Conservation (phyloP, 2,329 filamentous ascomycete species). For the Trichoderma koningiopsis region DNA sequence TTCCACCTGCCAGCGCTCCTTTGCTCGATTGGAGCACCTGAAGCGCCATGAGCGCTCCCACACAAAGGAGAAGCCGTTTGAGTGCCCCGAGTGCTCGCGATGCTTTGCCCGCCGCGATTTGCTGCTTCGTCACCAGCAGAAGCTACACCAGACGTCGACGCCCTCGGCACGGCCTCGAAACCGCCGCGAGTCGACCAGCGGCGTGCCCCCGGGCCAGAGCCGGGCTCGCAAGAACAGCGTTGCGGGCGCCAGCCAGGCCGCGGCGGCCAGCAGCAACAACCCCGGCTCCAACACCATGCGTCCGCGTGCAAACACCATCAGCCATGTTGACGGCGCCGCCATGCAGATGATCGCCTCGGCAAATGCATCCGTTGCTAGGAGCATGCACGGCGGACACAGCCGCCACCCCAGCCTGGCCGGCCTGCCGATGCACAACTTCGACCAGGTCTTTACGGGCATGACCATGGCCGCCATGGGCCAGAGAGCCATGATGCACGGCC, state of each 20-base stretch:
- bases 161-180: slow-evolving; percentile 85
- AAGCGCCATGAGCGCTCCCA: slow-evolving; percentile 98
- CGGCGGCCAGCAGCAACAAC: slow-evolving; percentile 41
- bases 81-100: slow-evolving; percentile 90
- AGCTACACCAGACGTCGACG: slow-evolving; percentile 90
- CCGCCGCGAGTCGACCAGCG: slow-evolving; percentile 84
- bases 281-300: slow-evolving; percentile 65
- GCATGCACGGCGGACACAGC: slow-evolving; percentile 58
- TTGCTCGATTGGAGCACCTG: slow-evolving; percentile 91
- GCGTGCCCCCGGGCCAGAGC: slow-evolving; percentile 65
- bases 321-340: slow-evolving; percentile 79
- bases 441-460: slow-evolving; percentile 73
- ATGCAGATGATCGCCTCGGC: slow-evolving; percentile 71
- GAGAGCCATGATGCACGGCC: slow-evolving; percentile 65
- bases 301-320: slow-evolving; percentile 93
- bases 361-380: slow-evolving; percentile 55
- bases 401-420: slow-evolving; percentile 76
- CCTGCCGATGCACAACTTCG: slow-evolving; percentile 59
- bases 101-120: slow-evolving; percentile 95
- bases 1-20: slow-evolving; percentile 85
- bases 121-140: slow-evolving; percentile 93
- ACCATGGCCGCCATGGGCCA: slow-evolving; percentile 66
- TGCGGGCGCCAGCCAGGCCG: slow-evolving; percentile 56
- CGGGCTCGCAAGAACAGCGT: slow-evolving; percentile 92
- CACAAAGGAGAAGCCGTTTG: slow-evolving; percentile 98